Conservation (phyloP, 2,329 filamentous ascomycete genomes). For the Fusarium nurragi region DNA sequence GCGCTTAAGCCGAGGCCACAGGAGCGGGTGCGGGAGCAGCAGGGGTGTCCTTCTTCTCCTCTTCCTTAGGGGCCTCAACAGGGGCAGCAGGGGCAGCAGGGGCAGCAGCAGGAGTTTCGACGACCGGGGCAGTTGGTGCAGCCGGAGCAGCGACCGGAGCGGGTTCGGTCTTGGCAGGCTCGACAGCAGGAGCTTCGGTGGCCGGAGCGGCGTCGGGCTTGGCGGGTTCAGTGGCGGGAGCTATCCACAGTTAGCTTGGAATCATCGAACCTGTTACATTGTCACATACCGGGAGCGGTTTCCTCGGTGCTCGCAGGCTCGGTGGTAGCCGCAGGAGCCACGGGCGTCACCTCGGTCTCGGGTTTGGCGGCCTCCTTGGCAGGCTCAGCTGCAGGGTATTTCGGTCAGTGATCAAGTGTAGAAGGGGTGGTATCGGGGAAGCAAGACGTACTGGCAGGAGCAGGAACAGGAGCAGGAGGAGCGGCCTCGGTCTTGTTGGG, state of each 20-base stretch:
- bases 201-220: slow-evolving; percentile 45
- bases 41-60: slow-evolving; percentile 41
- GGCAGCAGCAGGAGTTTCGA: slow-evolving; percentile 38
- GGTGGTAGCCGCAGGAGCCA: slow-evolving; percentile 41
- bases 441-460: slow-evolving; percentile 45
- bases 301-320: slow-evolving; percentile 41
- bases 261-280: not conserved
- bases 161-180: slow-evolving; percentile 42
- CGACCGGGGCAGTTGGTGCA: slow-evolving; percentile 36
- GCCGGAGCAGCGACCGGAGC: slow-evolving; percentile 31
- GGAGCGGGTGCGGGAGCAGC: slow-evolving; percentile 40
- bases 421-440: not conserved
- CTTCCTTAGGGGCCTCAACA: slow-evolving; percentile 42
- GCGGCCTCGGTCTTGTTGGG: slow-evolving; percentile 51
- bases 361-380: slow-evolving; percentile 44
- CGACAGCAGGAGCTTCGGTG: slow-evolving; percentile 43
- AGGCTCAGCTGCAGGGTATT: slow-evolving; percentile 36
- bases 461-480: slow-evolving; percentile 46
- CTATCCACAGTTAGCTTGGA: slow-evolving; percentile 16
- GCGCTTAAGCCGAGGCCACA: slow-evolving; percentile 35
- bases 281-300: slow-evolving; percentile 36
- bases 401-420: slow-evolving; percentile 17
- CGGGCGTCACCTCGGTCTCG: slow-evolving; percentile 39
- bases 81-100: slow-evolving; percentile 9
- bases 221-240: slow-evolving; percentile 41